These are phyloP conservation scores for Apiospora arundinis DNA, from an alignment of 2,329 filamentous ascomycete species.

Conservation along the genomic window DNA sequence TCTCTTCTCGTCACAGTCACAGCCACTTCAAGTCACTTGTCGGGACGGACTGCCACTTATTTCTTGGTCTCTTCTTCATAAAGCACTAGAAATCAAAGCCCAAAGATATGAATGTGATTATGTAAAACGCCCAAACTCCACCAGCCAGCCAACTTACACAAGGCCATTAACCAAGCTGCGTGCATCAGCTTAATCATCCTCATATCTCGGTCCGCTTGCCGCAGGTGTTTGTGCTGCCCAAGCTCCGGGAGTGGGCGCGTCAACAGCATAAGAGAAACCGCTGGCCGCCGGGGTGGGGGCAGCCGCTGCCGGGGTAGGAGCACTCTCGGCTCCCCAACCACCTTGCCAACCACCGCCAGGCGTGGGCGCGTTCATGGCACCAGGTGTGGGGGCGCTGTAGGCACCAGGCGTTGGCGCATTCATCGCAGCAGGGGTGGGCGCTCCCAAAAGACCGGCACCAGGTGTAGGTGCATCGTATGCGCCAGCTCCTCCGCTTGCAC, in stretches of 20 bases:
- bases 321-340: conserved; percentile 66
- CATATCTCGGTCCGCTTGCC: conserved; percentile 38
- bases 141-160: not conserved
- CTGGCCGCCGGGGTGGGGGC: conserved; percentile 72
- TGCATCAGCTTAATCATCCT: conserved; percentile 33
- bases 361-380: conserved; percentile 70
- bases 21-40: not conserved
- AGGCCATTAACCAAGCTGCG: not conserved
- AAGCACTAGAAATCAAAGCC: conserved; percentile 2
- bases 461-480: conserved; percentile 76
- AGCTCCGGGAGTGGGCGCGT: conserved; percentile 67
- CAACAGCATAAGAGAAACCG: conserved; percentile 53
- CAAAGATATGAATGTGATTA: conserved; percentile 11
- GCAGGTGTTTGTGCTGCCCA: conserved; percentile 41
- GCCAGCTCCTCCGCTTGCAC: conserved; percentile 50
- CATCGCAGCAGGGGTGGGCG: conserved; percentile 74
- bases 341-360: conserved; percentile 69
- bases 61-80: not conserved
- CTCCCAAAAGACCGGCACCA: conserved; percentile 60
- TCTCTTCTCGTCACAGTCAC: not conserved
- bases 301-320: conserved; percentile 68
- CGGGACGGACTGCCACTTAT: not conserved
- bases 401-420: conserved; percentile 69
- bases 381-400: conserved; percentile 69
- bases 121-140: conserved; percentile 14